Evolutionary conservation across 495 filamentous ascomycete genomes (phyloP).

Genomic region (Aspergillus egyptiacus): DNA sequence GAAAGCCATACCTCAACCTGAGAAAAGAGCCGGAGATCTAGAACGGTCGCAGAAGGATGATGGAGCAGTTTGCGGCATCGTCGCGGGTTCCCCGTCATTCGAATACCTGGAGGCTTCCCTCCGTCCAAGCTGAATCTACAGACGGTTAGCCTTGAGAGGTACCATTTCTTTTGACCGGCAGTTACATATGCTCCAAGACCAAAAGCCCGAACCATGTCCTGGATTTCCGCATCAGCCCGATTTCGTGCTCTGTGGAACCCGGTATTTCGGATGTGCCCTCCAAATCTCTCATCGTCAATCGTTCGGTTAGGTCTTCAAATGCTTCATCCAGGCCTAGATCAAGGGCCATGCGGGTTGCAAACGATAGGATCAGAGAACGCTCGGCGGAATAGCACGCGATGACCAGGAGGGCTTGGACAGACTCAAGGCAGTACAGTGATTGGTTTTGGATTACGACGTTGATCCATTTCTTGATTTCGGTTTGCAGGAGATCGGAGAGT

Average conservation of each 20-base stretch:
- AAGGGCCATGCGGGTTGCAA: slow-evolving; percentile 44
- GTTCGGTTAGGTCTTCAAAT: slow-evolving; percentile 35
- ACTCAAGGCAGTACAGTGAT: slow-evolving; percentile 34
- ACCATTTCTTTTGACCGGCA: background rate
- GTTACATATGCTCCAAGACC: slow-evolving; percentile 44
- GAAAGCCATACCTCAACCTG: slow-evolving; percentile 41
- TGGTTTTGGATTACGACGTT: slow-evolving; percentile 41
- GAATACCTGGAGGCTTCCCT: slow-evolving; percentile 43
- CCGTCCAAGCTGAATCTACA: slow-evolving; percentile 45
- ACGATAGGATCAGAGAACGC: slow-evolving; percentile 39
- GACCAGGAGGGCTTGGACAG: slow-evolving; percentile 44
- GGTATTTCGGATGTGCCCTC: slow-evolving; percentile 15
- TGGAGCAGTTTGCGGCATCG: slow-evolving; percentile 39
- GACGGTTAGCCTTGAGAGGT: background rate
- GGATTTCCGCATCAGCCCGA: slow-evolving; percentile 32
- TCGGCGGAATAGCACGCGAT: slow-evolving; percentile 46
- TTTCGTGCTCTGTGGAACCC: slow-evolving; percentile 22
- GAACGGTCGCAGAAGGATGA: slow-evolving; percentile 35
- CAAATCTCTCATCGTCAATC: slow-evolving; percentile 24
- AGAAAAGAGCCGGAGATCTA: slow-evolving; percentile 47
- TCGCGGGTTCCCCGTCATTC: slow-evolving; percentile 33
- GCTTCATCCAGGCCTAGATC: slow-evolving; percentile 39
- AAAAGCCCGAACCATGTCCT: slow-evolving; percentile 44
- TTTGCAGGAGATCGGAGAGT: slow-evolving; percentile 33
- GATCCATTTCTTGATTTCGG: slow-evolving; percentile 40